Conservation (phyloP, 2,329 filamentous ascomycete genomes). For the Xylariaceae sp. region DNA sequence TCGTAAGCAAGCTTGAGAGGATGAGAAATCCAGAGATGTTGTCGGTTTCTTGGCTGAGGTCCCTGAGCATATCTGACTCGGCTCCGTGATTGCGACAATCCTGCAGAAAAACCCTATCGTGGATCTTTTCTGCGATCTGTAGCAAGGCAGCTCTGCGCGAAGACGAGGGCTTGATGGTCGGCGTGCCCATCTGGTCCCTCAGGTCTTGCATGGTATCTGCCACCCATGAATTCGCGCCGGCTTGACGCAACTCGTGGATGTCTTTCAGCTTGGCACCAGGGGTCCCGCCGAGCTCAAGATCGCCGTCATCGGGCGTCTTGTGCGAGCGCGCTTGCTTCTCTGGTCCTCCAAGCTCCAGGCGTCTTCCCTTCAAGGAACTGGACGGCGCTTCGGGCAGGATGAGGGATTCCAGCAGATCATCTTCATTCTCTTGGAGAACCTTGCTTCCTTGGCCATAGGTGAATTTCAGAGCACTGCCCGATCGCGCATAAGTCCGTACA, state of each 20-base stretch:
- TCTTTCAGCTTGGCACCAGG: conserved; percentile 48
- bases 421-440: conserved; percentile 25
- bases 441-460: conserved; percentile 25
- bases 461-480: conserved; percentile 23
- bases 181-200: conserved; percentile 50
- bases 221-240: conserved; percentile 59
- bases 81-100: conserved; percentile 70
- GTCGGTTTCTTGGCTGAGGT: conserved; percentile 53
- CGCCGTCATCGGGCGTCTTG: conserved; percentile 31
- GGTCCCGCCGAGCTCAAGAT: conserved; percentile 32
- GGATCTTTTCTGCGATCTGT: conserved; percentile 52
- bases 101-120: conserved; percentile 54
- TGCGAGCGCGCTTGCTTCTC: conserved; percentile 14
- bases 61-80: conserved; percentile 59
- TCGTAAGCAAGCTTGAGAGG: conserved; percentile 52
- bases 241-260: conserved; percentile 58
- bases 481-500: conserved; percentile 20
- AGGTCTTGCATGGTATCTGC: conserved; percentile 60
- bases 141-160: conserved; percentile 51
- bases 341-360: conserved; percentile 21
- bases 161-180: conserved; percentile 37
- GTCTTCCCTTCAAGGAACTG: conserved; percentile 19
- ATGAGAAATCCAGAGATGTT: conserved; percentile 55
- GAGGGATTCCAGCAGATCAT: conserved; percentile 21
- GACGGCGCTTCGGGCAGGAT: conserved; percentile 17